Percentiles rank a stretch among this genome's conserved stretches.
phyloP scores from a whole-genome alignment of 768 basidiomycete genomes.

The Russula sp. region DNA sequence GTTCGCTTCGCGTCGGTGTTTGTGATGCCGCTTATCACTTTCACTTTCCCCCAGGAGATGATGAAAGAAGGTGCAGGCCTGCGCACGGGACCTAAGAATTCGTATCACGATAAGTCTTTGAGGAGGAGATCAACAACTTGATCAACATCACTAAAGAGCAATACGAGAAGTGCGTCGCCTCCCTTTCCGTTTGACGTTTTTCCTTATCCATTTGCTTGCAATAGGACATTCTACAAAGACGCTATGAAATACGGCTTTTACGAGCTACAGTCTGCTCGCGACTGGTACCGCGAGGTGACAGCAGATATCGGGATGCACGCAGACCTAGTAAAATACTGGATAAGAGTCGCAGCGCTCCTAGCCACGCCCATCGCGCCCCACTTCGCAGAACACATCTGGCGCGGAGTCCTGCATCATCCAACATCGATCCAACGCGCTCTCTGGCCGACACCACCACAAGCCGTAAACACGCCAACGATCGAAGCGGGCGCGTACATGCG shows the following conservation, averaged over 20 bases:
- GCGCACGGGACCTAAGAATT: slow-evolving; percentile 65
- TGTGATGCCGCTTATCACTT: neutral
- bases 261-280: slow-evolving; percentile 86
- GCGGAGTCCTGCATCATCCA: slow-evolving; percentile 64
- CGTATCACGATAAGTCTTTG: slow-evolving; percentile 88
- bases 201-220: neutral
- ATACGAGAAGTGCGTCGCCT: slow-evolving; percentile 68
- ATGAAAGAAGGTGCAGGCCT: slow-evolving; percentile 65
- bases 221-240: slow-evolving; percentile 91
- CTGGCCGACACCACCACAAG: slow-evolving; percentile 68
- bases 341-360: slow-evolving; percentile 75
- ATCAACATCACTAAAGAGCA: slow-evolving; percentile 77
- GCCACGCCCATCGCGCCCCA: slow-evolving; percentile 89
- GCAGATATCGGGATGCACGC: slow-evolving; percentile 86
- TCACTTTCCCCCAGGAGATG: slow-evolving; percentile 64
- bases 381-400: slow-evolving; percentile 90
- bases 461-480: slow-evolving; percentile 63
- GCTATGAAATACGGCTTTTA: slow-evolving; percentile 95
- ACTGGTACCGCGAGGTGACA: slow-evolving; percentile 95
- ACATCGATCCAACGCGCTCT: slow-evolving; percentile 76
- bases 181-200: neutral
- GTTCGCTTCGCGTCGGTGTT: neutral
- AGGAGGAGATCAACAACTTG: slow-evolving; percentile 84
- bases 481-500: slow-evolving; percentile 86
- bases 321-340: slow-evolving; percentile 84